Evolutionary conservation across 2,329 filamentous ascomycete genomes (phyloP).

Genomic region (Ophioceras dolichostomum): DNA sequence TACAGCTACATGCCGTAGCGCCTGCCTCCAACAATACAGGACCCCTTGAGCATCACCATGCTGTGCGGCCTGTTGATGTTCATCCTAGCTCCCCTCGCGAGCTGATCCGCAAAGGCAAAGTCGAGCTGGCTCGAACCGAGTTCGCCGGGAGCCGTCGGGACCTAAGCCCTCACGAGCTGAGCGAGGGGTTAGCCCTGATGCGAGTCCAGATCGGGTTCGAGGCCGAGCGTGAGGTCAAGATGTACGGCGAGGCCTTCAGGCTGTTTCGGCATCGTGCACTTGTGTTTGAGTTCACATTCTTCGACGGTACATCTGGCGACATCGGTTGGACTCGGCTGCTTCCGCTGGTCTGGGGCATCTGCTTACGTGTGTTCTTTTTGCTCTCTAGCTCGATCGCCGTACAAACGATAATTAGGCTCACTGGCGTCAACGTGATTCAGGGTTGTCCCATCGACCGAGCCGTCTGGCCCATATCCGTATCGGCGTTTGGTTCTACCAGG

Average conservation of each 20-base stretch:
- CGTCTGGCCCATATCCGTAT: too few relatives aligned
- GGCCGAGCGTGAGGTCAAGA: conserved; percentile 40
- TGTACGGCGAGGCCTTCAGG: conserved; percentile 36
- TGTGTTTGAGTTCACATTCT: conserved; percentile 18
- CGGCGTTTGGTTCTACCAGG: too few relatives aligned
- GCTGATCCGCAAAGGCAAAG: conserved; percentile 34
- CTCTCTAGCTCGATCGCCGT: conserved; percentile 32
- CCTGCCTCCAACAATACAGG: conserved; percentile 39
- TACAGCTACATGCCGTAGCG: conserved; percentile 42
- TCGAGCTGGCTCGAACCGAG: conserved; percentile 32
- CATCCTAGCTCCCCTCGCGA: conserved; percentile 41
- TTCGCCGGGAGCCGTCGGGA: conserved; percentile 35
- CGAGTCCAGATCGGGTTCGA: conserved; percentile 42
- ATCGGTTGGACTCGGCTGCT: too few relatives aligned
- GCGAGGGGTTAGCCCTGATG: conserved; percentile 42
- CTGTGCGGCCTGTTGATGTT: conserved; percentile 40
- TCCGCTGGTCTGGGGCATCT: too few relatives aligned
- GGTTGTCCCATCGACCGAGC: too few relatives aligned
- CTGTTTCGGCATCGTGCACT: conserved; percentile 38
- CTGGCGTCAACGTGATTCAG: conserved; percentile 44
- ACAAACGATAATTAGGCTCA: conserved; percentile 44
- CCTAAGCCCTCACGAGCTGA: conserved; percentile 26
- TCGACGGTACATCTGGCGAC: too few relatives aligned
- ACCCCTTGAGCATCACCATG: conserved; percentile 42
- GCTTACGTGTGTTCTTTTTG: too few relatives aligned